Evolutionary conservation across 805 yeast genomes (phyloP).

Genomic region (Saccharomycopsis fodiens): DNA sequence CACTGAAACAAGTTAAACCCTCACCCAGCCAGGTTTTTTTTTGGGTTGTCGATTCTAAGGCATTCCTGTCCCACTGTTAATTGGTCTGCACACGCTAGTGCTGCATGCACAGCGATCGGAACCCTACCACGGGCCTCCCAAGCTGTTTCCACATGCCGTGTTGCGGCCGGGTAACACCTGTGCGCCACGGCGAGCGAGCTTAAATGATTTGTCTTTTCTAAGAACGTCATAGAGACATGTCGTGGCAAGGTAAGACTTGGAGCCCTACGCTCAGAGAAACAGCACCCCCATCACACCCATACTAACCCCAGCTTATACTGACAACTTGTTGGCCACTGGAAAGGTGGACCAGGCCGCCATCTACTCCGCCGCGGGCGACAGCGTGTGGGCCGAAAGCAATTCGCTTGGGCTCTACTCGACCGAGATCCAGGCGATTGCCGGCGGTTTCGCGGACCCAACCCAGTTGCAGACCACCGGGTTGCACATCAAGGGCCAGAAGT

Average conservation of each 20-base stretch:
- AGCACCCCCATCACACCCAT: conserved; percentile 13
- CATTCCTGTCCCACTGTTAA: too few species aligned
- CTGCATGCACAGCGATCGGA: too few species aligned
- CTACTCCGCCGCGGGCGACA: conserved; percentile 90
- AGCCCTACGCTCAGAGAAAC: neutral
- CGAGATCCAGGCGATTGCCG: conserved; percentile 68
- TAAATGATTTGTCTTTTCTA: neutral
- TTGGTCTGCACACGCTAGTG: too few species aligned
- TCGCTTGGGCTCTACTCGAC: conserved; percentile 54
- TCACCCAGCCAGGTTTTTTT: too few species aligned
- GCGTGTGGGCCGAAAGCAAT: conserved; percentile 85
- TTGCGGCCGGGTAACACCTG: neutral
- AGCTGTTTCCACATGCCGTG: too few species aligned
- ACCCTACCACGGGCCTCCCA: too few species aligned
- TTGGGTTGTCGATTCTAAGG: too few species aligned
- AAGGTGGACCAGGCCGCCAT: conserved; percentile 89
- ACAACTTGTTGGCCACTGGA: conserved; percentile 80
- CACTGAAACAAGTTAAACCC: too few species aligned
- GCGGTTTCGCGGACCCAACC: conserved; percentile 74
- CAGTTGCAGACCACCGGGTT: conserved; percentile 79
- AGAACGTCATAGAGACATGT: neutral
- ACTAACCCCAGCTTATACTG: conserved; percentile 71
- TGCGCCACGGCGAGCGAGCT: neutral
- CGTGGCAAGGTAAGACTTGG: conserved; percentile 1
- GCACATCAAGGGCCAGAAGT: conserved; percentile 78